These are phyloP conservation scores for Candida sanyaensis DNA, from an alignment of 1,139 yeast genomes.

Conservation along the genomic window DNA sequence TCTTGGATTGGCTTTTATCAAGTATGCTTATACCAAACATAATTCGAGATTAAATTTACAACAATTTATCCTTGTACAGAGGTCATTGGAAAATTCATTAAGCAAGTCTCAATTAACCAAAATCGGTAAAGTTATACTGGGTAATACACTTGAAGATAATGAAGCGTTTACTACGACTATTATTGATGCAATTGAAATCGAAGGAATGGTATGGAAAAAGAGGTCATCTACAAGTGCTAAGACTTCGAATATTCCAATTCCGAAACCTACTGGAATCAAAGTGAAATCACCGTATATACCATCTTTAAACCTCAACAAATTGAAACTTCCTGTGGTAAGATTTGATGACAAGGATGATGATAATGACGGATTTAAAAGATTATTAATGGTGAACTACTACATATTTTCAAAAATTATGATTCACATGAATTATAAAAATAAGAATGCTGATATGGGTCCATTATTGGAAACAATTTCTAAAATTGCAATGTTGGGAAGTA, in stretches of 20 bases:
- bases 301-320: background rate
- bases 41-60: background rate
- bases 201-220: background rate
- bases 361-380: background rate
- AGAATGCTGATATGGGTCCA: background rate
- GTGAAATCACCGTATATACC: background rate
- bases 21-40: background rate
- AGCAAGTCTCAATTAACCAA: background rate
- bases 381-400: background rate
- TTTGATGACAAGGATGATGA: background rate
- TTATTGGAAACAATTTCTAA: background rate
- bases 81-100: background rate
- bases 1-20: conserved; percentile 1
- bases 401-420: background rate
- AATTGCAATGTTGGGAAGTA: conserved; percentile 7
- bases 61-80: background rate
- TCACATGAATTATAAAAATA: background rate
- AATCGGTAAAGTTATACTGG: background rate
- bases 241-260: background rate
- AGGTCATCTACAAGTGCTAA: background rate
- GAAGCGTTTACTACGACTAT: background rate
- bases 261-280: background rate
- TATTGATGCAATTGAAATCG: background rate
- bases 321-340: background rate
- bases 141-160: background rate